Conservation (phyloP, 2,329 filamentous ascomycete species). For the Fusarium brevicatenulatum region DNA sequence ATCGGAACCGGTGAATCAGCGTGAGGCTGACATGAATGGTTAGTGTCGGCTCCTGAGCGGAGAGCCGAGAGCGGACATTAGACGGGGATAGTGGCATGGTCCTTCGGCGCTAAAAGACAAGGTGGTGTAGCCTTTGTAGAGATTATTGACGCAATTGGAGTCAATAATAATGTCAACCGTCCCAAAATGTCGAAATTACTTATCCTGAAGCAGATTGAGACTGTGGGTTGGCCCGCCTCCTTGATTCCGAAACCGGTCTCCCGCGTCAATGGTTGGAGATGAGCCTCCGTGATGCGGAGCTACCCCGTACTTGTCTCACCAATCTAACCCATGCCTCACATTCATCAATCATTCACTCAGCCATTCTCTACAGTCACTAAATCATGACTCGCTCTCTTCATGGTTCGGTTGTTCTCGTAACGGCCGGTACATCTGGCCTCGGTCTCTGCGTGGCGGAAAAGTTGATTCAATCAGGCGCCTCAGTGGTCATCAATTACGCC, state of each 20-base stretch:
- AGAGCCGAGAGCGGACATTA: slow-evolving; percentile 2
- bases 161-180: rapidly evolving
- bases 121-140: too few relatives aligned
- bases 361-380: too few relatives aligned
- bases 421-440: slow-evolving; percentile 4
- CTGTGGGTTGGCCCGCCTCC: too few relatives aligned
- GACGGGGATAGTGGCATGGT: background rate
- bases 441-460: background rate
- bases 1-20: slow-evolving; percentile 24
- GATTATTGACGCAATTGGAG: background rate
- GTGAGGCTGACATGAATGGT: background rate
- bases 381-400: background rate
- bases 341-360: background rate
- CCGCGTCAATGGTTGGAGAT: background rate
- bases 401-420: background rate
- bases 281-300: slow-evolving; percentile 1
- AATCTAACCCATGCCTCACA: background rate
- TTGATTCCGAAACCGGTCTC: background rate
- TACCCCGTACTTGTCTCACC: background rate
- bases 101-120: too few relatives aligned
- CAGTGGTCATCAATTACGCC: slow-evolving; percentile 4
- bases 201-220: too few relatives aligned
- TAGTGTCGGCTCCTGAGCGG: slow-evolving; percentile 21
- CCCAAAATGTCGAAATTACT: too few relatives aligned
- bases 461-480: background rate